A percentile compares a stretch with the other conserved stretches of the same genome.
These are phyloP conservation scores for Boletellus ananiceps DNA, from an alignment of 768 basidiomycete genomes.

Conservation along the genomic window DNA sequence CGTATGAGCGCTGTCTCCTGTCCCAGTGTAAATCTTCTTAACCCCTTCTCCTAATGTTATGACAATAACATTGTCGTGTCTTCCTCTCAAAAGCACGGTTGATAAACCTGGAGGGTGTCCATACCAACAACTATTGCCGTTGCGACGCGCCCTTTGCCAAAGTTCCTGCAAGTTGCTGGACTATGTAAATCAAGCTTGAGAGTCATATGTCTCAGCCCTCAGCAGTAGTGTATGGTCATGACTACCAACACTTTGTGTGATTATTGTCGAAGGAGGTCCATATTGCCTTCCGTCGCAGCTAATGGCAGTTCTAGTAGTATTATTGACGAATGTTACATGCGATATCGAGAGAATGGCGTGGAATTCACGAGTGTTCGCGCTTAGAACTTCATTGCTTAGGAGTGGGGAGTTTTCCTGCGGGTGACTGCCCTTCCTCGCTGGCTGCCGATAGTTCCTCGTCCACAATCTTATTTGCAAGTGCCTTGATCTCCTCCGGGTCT, in stretches of 20 bases:
- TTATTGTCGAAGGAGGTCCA: background rate
- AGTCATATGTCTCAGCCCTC: too few relatives aligned
- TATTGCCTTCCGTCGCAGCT: background rate
- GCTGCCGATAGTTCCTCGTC: slow-evolving; percentile 22
- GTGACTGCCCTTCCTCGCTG: slow-evolving; percentile 2
- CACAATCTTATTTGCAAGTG: slow-evolving; percentile 40
- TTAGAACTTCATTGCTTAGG: background rate
- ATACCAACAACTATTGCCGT: too few relatives aligned
- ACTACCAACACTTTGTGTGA: too few relatives aligned
- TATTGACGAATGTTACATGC: slow-evolving; percentile 7
- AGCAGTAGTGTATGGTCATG: too few relatives aligned
- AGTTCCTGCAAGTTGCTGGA: too few relatives aligned
- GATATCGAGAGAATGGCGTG: background rate
- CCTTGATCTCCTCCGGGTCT: slow-evolving; percentile 35
- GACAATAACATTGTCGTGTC: slow-evolving; percentile 1
- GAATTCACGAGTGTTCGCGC: background rate
- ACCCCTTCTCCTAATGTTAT: slow-evolving; percentile 1
- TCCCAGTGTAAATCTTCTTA: background rate
- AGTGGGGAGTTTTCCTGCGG: background rate
- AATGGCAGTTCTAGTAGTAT: slow-evolving; percentile 1
- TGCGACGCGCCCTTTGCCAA: too few relatives aligned
- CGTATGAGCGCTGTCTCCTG: slow-evolving; percentile 1
- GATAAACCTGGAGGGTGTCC: too few relatives aligned
- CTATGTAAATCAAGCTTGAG: too few relatives aligned
- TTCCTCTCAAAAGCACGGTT: background rate